Evolutionary conservation across 192 early-diverging fungal genomes (phyloP), one percentile per base, ranked within the genome.

Genomic region (Powellomyces hirtus): DNA sequence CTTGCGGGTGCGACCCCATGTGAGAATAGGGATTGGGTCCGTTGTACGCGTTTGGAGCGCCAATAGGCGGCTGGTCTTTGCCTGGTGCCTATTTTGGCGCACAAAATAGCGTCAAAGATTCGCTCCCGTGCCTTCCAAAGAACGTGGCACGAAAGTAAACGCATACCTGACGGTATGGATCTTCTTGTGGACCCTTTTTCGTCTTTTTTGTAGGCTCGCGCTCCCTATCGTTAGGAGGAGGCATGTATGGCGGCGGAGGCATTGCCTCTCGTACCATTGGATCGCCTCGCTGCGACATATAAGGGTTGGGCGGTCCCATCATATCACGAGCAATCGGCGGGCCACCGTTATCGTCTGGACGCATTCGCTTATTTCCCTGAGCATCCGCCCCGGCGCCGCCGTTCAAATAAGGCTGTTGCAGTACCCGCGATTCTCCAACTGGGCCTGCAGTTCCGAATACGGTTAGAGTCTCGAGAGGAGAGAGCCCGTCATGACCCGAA

Each of bases 271-370:
- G 40, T 24, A 30, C 24, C 62, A 64, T 33, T 14, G 45, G 46
- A 36, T 55, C 44, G 1, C 64, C 64, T 18, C 64, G 64, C 8
- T 42, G 40, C 44, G 46, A 13, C 49, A 56, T 53, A 66, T 66
- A 66, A 2, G 64, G 64, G 35, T 66, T 66, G n/a, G 64, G 64
- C 4, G 64, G 64, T 1, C 64, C 67, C 51, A 50, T 38, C 20
- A 42, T 58, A 18, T 58, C 55, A 10, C 51, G 50, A 35, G 33
- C 58, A 10, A n/a, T 35, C 14, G 52, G 35, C 65, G 46, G 20
- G 14, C 20, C 22, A 16, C 33, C 13, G 26, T 26, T 16, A 38
- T 60, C 59, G 8, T 71, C 69, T 24, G 51, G 33, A 7, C 59
- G 58, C 53, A 64, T 64, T 18, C 62, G 59, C 36, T 66, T 66